Base-by-base conservation (phyloP, 2,329 filamentous ascomycete genomes). In the Diplocarpon mali region DNA sequence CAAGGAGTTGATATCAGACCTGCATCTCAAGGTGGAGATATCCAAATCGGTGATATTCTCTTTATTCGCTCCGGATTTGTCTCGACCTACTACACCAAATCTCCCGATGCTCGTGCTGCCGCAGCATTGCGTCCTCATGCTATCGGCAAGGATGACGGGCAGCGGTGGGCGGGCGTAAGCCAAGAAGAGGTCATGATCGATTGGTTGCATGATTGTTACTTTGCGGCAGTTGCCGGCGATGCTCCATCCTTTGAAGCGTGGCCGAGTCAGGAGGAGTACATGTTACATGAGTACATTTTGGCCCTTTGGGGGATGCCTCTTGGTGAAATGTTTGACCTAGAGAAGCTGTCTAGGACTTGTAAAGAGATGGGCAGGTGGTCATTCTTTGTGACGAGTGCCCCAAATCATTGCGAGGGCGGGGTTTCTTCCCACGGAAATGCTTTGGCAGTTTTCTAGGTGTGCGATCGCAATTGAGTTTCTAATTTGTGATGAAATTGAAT, bases 31-130 rank as follows among this genome's bases (percentile, higher is more conserved):
- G 68, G 67, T 8, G 71, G 69, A 0, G 63, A 69, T 49, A 60
- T 73, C 27, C 57, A 64, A n/a, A 70, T 73, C 44, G 72, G 72
- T 9, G 72, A 75, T 49, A 67, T 76, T 29, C 58, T 76, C 2
- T 62, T 75, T 50, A 63, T 74, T 20, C 67, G 72, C 6, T 67
- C 60, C 49, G 70, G 72, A 10, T 75, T 69, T 54, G 67, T 68
- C 51, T 58, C 58, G 28, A 52, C 53, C 3, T 60, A 60, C 43
- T 40, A 58, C 27, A 57, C 64, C 1, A 65, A 65, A 43, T 57
- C 63, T 3, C 50, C 55, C n/a, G 65, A 69, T 16, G 59, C 64
- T 1, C 50, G 60, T 4, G 48, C 57, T 3, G 57, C 69, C 15
- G 60, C 71, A n/a, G 57, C 60, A 16, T 49, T 60, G 2, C 52